These are phyloP conservation scores for Penicillium crustosum DNA, from an alignment of 2,329 filamentous ascomycete species.

Conservation along the genomic window DNA sequence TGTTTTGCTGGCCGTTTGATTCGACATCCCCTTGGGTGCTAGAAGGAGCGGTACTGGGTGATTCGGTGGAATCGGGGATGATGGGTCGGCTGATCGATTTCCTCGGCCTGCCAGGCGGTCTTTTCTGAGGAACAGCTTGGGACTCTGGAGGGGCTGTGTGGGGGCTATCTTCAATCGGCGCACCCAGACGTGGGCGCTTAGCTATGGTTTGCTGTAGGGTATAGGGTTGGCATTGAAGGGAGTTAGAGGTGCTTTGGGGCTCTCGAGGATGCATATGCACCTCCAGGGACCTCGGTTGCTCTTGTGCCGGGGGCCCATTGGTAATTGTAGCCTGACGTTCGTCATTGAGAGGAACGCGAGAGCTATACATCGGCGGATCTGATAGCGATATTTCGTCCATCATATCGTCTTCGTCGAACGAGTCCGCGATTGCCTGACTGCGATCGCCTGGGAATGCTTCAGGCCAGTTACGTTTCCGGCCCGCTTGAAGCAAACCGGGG, in stretches of 20 bases:
- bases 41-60: constrained; percentile 14
- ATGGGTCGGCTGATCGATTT: constrained; percentile 27
- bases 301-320: neutral
- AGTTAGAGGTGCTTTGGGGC: neutral
- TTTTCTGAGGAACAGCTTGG: constrained; percentile 15
- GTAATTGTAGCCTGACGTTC: neutral
- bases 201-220: constrained; percentile 19
- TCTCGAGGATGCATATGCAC: constrained; percentile 12
- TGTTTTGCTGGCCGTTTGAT: neutral
- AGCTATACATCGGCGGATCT: constrained; percentile 20
- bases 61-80: constrained; percentile 14
- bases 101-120: constrained; percentile 27
- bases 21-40: constrained; percentile 6
- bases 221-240: neutral
- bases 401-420: constrained; percentile 36
- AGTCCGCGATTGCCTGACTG: constrained; percentile 32
- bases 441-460: constrained; percentile 29
- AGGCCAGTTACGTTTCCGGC: constrained; percentile 35
- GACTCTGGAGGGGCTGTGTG: constrained; percentile 5
- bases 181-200: constrained; percentile 35
- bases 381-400: constrained; percentile 30
- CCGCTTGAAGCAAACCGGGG: constrained; percentile 36
- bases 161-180: constrained; percentile 3
- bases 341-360: constrained; percentile 30
- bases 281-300: neutral